Evolutionary conservation across 495 filamentous ascomycete genomes (phyloP).

Genomic region (Choiromyces venosus): DNA sequence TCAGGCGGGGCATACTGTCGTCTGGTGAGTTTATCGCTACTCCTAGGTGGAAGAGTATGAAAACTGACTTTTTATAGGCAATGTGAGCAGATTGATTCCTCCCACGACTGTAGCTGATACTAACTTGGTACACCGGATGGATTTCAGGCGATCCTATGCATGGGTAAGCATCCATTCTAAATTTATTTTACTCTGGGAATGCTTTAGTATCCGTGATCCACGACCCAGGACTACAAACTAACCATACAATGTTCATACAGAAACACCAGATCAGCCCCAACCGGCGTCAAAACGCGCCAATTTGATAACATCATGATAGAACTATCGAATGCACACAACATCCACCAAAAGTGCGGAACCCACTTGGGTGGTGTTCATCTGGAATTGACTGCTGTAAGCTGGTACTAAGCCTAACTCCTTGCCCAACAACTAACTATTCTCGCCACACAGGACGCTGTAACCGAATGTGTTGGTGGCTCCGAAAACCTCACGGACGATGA

Average conservation of each 20-base stretch:
- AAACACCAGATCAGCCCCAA: conserved; percentile 62
- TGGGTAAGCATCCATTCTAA: conserved; percentile 50
- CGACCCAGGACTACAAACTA: conserved; percentile 1
- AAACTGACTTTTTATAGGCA: conserved; percentile 19
- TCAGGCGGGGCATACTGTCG: conserved; percentile 65
- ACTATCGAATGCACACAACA: conserved; percentile 67
- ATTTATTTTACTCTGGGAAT: neutral
- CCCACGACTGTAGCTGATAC: neutral
- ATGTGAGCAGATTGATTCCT: conserved; percentile 12
- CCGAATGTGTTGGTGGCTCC: conserved; percentile 90
- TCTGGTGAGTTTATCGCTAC: conserved; percentile 54
- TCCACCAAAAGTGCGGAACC: conserved; percentile 74
- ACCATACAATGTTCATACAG: conserved; percentile 22
- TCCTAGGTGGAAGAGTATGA: neutral
- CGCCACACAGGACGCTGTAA: conserved; percentile 64
- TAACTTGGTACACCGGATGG: conserved; percentile 5
- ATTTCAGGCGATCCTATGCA: conserved; percentile 81
- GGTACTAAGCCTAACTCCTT: neutral
- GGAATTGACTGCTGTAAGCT: conserved; percentile 67
- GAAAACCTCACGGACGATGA: conserved; percentile 83
- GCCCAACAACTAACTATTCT: neutral
- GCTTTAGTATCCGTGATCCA: neutral
- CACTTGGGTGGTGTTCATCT: conserved; percentile 92
- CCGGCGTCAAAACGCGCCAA: conserved; percentile 76
- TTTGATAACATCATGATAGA: conserved; percentile 84